phyloP scores from a whole-genome alignment of 371 early-diverging fungal genomes.

The Phascolomyces articulosus region DNA sequence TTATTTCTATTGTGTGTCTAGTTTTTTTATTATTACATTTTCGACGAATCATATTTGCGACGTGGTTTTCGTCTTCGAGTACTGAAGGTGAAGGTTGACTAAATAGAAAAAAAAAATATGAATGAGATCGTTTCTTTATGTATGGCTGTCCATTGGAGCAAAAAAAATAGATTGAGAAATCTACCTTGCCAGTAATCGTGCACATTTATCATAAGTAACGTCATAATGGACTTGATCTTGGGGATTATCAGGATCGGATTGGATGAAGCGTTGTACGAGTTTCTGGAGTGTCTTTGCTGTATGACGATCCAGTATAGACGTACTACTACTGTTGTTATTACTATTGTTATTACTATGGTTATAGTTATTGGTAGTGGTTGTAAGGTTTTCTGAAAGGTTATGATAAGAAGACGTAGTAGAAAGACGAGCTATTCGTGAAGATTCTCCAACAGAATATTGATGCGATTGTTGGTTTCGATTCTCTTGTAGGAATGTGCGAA shows the following conservation, averaged over 20 bases:
- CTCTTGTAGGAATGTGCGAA: conserved; percentile 14
- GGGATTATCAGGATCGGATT: conserved; percentile 7
- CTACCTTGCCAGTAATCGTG: conserved; percentile 49
- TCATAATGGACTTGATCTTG: conserved; percentile 24
- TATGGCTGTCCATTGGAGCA: neutral
- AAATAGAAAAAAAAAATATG: neutral
- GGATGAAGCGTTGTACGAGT: conserved; percentile 13
- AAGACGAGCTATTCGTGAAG: neutral
- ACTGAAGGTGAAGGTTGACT: conserved; percentile 68
- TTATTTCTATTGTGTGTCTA: too few species aligned
- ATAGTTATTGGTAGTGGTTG: neutral
- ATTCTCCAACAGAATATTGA: neutral
- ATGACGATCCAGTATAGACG: conserved; percentile 18
- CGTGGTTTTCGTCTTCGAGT: conserved; percentile 60
- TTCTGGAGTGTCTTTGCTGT: conserved; percentile 16
- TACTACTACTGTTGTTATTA: conserved; percentile 4
- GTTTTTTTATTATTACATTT: conserved; percentile 50
- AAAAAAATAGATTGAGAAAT: neutral
- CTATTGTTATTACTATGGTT: neutral
- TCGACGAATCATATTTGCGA: conserved; percentile 71
- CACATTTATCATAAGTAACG: conserved; percentile 39
- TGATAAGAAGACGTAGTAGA: neutral
- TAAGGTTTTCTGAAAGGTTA: neutral
- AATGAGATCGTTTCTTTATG: neutral
- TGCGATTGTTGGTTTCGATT: neutral